These are phyloP conservation scores for Paraconiothyrium sp. DNA, from an alignment of 2,329 filamentous ascomycete genomes.

Conservation along the genomic window DNA sequence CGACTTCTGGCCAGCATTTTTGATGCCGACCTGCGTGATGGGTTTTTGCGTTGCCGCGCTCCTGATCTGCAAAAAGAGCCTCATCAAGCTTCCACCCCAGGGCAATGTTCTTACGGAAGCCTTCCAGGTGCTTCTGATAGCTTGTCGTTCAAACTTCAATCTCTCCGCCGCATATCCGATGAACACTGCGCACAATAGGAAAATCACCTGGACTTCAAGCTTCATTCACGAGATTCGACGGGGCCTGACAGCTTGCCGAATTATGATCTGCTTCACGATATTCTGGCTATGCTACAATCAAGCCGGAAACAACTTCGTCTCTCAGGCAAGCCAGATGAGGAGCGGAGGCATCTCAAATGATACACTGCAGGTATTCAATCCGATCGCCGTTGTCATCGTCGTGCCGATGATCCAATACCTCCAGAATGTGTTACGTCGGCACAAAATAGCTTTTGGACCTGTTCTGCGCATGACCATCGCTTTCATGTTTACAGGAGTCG, in stretches of 20 bases:
- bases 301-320: conserved; percentile 42
- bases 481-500: conserved; percentile 27
- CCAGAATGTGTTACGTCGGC: conserved; percentile 28
- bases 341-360: conserved; percentile 44
- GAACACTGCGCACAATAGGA: conserved; percentile 17
- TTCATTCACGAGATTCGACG: conserved; percentile 34
- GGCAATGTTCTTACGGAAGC: conserved; percentile 28
- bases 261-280: conserved; percentile 35
- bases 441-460: conserved; percentile 31
- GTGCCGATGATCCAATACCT: conserved; percentile 33
- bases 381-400: conserved; percentile 36
- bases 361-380: conserved; percentile 35
- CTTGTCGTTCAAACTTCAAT: conserved; percentile 25
- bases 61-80: conserved; percentile 39
- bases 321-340: conserved; percentile 43
- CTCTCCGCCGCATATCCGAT: conserved; percentile 25
- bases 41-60: conserved; percentile 66
- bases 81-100: conserved; percentile 25
- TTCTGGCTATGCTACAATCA: conserved; percentile 44
- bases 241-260: conserved; percentile 31
- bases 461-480: conserved; percentile 32
- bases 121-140: conserved; percentile 13
- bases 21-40: conserved; percentile 70
- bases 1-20: conserved; percentile 73
- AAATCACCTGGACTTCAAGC: conserved; percentile 26